phyloP scores from a whole-genome alignment of 129 eudicot genomes.

The Flaveria brownii region DNA sequence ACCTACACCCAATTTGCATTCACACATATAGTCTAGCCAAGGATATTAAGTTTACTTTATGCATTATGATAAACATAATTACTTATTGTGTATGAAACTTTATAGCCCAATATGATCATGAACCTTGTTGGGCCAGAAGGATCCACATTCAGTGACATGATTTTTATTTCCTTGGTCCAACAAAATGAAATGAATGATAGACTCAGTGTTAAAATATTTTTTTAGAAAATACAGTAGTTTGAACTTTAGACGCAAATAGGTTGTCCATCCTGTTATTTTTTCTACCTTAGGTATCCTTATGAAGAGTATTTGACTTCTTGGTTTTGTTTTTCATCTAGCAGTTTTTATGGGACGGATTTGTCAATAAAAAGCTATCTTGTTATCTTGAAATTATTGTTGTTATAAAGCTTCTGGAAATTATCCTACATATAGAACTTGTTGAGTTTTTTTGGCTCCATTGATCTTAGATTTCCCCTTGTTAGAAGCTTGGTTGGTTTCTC shows the following conservation, averaged over 20 bases:
- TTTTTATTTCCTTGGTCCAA: background rate
- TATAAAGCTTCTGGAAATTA: no score
- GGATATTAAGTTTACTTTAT: background rate
- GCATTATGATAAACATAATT: background rate
- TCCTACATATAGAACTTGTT: background rate
- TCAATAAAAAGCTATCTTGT: background rate
- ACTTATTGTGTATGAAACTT: background rate
- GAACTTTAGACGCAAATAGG: no score
- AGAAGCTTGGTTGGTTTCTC: background rate
- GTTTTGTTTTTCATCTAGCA: no score
- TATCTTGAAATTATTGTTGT: background rate
- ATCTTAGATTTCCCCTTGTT: background rate
- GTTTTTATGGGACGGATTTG: background rate
- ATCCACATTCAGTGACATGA: background rate
- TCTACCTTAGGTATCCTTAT: no score
- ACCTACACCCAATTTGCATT: background rate
- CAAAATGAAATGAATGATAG: background rate
- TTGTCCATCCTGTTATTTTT: no score
- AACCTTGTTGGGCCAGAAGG: background rate
- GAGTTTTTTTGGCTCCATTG: background rate
- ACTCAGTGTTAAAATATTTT: background rate
- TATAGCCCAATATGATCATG: background rate
- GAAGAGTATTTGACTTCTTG: no score
- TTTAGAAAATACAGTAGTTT: no score
- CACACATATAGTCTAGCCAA: background rate